These are phyloP conservation scores for Aspergillus sp. DNA, from an alignment of 2,329 filamentous ascomycete species.

Conservation along the genomic window DNA sequence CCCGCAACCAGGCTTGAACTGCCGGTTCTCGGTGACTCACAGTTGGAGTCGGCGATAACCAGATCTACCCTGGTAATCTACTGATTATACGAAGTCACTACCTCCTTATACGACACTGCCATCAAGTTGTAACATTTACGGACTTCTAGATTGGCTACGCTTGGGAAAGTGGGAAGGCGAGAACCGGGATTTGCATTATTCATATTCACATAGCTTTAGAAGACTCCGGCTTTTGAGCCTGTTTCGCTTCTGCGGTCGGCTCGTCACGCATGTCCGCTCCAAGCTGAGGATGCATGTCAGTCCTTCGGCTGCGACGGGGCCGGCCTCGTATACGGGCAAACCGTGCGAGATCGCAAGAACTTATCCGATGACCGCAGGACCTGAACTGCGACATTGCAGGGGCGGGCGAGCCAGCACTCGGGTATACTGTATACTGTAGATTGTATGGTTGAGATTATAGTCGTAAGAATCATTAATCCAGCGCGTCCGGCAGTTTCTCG, in stretches of 20 bases:
- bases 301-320: not conserved
- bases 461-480: conserved; percentile 50
- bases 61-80: not conserved
- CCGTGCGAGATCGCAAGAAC: not conserved
- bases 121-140: not conserved
- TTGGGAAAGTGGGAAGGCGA: too few relatives aligned
- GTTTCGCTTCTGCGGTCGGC: too few relatives aligned
- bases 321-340: not conserved
- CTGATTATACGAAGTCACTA: not conserved
- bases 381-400: conserved; percentile 6
- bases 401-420: not conserved
- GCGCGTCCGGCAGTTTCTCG: conserved; percentile 83
- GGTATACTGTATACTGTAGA: not conserved
- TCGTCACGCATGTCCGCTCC: too few relatives aligned
- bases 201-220: too few relatives aligned
- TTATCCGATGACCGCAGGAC: not conserved
- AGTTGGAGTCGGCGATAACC: conserved; percentile 1
- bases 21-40: not conserved
- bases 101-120: too few relatives aligned
- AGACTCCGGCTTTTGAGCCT: too few relatives aligned
- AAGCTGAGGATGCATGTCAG: too few relatives aligned
- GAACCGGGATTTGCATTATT: too few relatives aligned
- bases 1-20: not conserved
- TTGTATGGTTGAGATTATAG: not conserved
- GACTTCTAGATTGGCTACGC: too few relatives aligned